These are phyloP conservation scores for Leishmania arabica DNA, from an alignment of 208 protist genomes.

Conservation along the genomic window DNA sequence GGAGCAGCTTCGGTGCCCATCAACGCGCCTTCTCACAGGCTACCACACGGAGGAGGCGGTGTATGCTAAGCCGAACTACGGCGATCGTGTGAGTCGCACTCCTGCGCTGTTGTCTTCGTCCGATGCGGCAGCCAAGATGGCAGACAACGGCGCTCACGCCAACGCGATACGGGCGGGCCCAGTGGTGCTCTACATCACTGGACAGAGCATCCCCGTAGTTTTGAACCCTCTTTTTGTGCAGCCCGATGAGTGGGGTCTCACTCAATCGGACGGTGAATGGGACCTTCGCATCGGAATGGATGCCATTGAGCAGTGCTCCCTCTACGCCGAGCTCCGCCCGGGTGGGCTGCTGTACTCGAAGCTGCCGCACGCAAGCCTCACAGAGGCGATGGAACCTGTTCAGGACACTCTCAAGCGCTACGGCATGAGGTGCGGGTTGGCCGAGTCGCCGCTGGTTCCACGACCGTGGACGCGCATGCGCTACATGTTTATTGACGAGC, in stretches of 20 bases:
- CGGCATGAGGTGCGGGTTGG: conserved; percentile 80
- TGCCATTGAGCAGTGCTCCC: conserved; percentile 84
- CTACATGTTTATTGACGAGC: conserved; percentile 92
- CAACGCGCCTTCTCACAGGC: conserved; percentile 64
- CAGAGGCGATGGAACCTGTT: conserved; percentile 48
- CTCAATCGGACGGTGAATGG: conserved; percentile 34
- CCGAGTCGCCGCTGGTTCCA: conserved; percentile 83
- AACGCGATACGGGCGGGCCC: conserved; percentile 81
- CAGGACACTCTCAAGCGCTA: conserved; percentile 67
- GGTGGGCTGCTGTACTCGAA: conserved; percentile 79
- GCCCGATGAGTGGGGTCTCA: conserved; percentile 50
- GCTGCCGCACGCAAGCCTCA: conserved; percentile 53
- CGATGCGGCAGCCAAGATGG: not conserved
- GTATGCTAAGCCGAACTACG: conserved; percentile 43
- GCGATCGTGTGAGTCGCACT: conserved; percentile 23
- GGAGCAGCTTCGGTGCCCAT: conserved; percentile 79
- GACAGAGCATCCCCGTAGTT: conserved; percentile 71
- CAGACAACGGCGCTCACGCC: not conserved
- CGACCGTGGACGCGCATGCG: conserved; percentile 87
- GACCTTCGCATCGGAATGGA: conserved; percentile 87
- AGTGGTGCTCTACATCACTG: conserved; percentile 86
- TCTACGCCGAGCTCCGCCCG: conserved; percentile 84
- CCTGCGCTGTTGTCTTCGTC: not conserved
- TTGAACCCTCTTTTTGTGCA: conserved; percentile 81
- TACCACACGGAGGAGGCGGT: conserved; percentile 73